Evolutionary conservation across 2,329 filamentous ascomycete genomes (phyloP).

Genomic region (Diplodia sapinea): DNA sequence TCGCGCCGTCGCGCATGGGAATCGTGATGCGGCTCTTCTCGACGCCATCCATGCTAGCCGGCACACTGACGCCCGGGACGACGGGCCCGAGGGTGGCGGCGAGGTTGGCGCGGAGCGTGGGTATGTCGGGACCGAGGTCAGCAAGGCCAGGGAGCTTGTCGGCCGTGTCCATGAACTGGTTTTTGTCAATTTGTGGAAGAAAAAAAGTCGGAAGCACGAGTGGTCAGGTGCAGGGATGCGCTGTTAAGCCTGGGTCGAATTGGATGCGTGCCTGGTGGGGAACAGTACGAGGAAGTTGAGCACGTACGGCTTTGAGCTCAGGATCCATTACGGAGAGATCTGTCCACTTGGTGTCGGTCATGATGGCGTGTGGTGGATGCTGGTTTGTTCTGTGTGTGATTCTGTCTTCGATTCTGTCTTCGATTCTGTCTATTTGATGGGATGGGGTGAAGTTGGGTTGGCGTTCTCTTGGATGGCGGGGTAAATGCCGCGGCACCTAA

Average conservation of each 20-base stretch:
- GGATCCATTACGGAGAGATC: slow-evolving; percentile 4
- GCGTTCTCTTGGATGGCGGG: not conserved
- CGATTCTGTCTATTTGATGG: not conserved
- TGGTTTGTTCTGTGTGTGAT: not conserved
- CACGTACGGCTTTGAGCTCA: slow-evolving; percentile 14
- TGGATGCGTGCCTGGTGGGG: not conserved
- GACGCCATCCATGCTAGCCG: slow-evolving; percentile 10
- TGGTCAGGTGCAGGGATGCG: too few relatives aligned
- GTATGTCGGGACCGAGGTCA: not conserved
- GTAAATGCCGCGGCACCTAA: not conserved
- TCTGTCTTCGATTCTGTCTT: not conserved
- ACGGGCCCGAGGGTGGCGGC: not conserved
- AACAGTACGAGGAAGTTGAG: too few relatives aligned
- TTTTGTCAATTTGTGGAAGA: too few relatives aligned
- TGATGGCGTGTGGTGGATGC: not conserved
- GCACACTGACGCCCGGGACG: slow-evolving; percentile 6
- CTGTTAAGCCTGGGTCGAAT: too few relatives aligned
- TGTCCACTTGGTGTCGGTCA: slow-evolving; percentile 10
- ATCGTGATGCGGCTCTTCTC: slow-evolving; percentile 6
- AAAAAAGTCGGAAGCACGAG: too few relatives aligned
- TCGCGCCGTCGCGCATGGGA: slow-evolving; percentile 16
- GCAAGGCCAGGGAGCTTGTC: not conserved
- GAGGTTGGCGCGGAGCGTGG: not conserved
- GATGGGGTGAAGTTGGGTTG: not conserved
- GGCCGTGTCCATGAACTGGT: not conserved